Evolutionary conservation across 139 green algal species (phyloP), one percentile per base, ranked within the genome.

Genomic region (Picochlorum sp.): DNA sequence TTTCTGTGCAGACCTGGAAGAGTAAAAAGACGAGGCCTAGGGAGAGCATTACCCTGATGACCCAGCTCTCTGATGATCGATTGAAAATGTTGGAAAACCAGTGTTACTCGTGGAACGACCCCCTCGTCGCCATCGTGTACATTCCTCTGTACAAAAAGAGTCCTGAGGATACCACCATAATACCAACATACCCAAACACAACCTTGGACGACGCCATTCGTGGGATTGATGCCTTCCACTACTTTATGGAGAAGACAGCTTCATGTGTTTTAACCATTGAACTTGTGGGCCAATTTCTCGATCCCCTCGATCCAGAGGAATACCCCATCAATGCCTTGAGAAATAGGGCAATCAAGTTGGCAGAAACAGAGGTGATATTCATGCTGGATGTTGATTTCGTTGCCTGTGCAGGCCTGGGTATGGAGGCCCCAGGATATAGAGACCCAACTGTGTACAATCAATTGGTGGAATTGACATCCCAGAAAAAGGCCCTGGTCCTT

Each of bases 311-410:
- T 52, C 58, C 58, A 52, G 41, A 65, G 28, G 20, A 65, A 30
- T 65, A 65, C 28, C 58, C 58, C 23, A 65, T 65, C 23, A 65
- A 65, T 65, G 20, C 58, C n/a, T 13, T 65, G 23, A 28, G 58
- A 24, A 65, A 65, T 59, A 28, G 58, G n/a, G 58, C 58, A 32
- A 45, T 65, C n/a, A 49, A 30, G 7, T 28, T 52, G 58, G 20
- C 58, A 13, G 56, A 30, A 8, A 64, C 58, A 20, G 58, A 64
- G 41, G 11, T 64, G n/a, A 13, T 49, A 8, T 52, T 64, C n/a
- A 52, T 64, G 58, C 20, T 64, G n/a, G 58, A 64, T 64, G 58
- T 64, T 3, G 58, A 64, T 26, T 64, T 64, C 4, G 58, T 64
- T 28, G 58, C 58, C 41, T 56, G 58, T 30, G 20, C 58, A 2